Conservation (phyloP, 495 filamentous ascomycete species). For the Aspergillus biplanus region DNA sequence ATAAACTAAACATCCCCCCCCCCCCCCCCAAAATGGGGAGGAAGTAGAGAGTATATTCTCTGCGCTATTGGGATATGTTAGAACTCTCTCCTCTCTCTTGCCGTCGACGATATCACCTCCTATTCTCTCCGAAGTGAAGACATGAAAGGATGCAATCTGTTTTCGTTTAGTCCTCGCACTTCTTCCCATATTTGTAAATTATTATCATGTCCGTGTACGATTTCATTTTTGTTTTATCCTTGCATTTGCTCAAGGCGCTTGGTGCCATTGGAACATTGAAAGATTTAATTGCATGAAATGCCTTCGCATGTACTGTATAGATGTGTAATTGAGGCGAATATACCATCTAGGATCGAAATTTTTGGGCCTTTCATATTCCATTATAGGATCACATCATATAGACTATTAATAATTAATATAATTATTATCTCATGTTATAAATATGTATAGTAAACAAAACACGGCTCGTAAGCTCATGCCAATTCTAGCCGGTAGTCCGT, state of each 20-base stretch:
- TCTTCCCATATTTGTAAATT: not conserved
- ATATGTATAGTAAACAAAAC: not conserved
- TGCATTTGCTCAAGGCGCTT: constrained; percentile 10
- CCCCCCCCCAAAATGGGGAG: no score
- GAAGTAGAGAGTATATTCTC: no score
- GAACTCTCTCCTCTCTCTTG: not conserved
- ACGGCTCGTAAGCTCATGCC: not conserved
- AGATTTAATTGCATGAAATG: not conserved
- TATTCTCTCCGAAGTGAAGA: no score
- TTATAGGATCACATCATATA: not conserved
- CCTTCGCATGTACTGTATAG: not conserved
- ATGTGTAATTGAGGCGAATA: not conserved
- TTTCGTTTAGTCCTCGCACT: not conserved
- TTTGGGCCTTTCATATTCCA: no score
- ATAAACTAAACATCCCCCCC: no score
- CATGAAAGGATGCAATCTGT: no score
- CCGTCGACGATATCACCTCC: not conserved
- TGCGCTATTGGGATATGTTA: no score
- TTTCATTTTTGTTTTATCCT: not conserved
- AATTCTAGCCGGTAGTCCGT: not conserved
- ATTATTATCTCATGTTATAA: not conserved
- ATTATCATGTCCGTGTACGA: constrained; percentile 1
- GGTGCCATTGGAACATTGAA: constrained; percentile 2
- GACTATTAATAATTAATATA: not conserved
- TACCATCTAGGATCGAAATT: not conserved